Base-by-base conservation (phyloP, 2,329 filamentous ascomycete species). In the Teratosphaeria epicoccoides region DNA sequence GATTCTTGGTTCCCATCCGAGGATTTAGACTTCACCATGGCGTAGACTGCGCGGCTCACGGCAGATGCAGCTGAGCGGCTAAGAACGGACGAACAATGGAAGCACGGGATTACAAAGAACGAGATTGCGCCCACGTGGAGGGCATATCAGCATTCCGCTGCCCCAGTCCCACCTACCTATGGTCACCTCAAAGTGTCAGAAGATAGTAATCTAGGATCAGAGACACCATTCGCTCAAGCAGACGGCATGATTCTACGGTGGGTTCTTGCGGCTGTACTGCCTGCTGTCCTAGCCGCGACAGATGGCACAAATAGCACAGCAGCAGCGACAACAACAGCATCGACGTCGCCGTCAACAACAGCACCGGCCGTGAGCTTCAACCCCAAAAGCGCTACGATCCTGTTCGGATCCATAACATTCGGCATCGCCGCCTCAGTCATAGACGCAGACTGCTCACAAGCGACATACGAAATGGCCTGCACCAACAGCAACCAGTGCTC, bases 401-500 rank as follows among this genome's bases (percentile, higher is more conserved):
- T 46, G 12, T 24, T 46, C 25, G 44, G 44, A 12, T 24, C 23
- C 6, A 23, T 50, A 6, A 47, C 51, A 10, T 47, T 23, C n/a
- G 51, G 51, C 7, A 37, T 53, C 12, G 51, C 43, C 22, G 51
- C 26, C 10, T 53, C 51, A 2, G 24, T 53, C 43, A 43, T 53
- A 22, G 24, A 4, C 24, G 51, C 47, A 17, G 43, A 47, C 26
- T 26, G 24, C 24, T 53, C 37, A 20, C 47, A 47, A 5, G 50
- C 51, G 10, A 53, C 48, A 22, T 50, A 50, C 24, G 24, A 43
- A 11, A 24, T 53, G n/a, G 24, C 20, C 11, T 53, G 51, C 44
- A 53, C 51, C 23, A 48, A 53, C 43, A 24, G 12, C 22, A 26
- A 48, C 43, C 17, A 23, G 12, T 50, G 25, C 43, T 17, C 14